A percentile compares a stretch with the other conserved stretches of the same genome.
phyloP scores from a whole-genome alignment of 2,329 filamentous ascomycete species.

The Diaporthe eres region DNA sequence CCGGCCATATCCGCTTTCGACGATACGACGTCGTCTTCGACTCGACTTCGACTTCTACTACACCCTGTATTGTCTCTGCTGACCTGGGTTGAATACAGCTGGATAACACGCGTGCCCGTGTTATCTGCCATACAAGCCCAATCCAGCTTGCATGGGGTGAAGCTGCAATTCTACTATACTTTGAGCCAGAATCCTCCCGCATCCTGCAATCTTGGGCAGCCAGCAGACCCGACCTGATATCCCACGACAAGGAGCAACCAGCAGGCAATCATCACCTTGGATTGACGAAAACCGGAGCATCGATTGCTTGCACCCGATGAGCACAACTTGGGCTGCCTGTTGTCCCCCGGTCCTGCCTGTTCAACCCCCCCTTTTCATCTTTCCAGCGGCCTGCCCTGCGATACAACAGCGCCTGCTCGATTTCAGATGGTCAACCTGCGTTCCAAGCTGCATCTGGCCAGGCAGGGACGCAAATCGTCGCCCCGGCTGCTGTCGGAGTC shows the following conservation, averaged over 20 bases:
- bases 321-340: slow-evolving; percentile 10
- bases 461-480: slow-evolving; percentile 41
- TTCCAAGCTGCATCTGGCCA: slow-evolving; percentile 42
- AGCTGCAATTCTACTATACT: slow-evolving; percentile 26
- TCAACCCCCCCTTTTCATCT: not conserved
- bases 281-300: not conserved
- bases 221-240: slow-evolving; percentile 12
- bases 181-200: slow-evolving; percentile 32
- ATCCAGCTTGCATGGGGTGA: not conserved
- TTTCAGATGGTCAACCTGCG: slow-evolving; percentile 41
- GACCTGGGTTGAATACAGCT: not conserved
- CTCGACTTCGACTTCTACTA: not conserved
- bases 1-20: slow-evolving; percentile 13
- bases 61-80: not conserved
- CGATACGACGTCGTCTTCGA: not conserved
- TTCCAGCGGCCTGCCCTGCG: not conserved
- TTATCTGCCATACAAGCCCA: not conserved
- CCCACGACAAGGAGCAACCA: slow-evolving; percentile 3
- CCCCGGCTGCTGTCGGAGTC: slow-evolving; percentile 26
- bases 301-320: slow-evolving; percentile 9
- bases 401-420: not conserved
- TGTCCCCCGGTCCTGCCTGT: not conserved
- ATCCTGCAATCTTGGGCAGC: slow-evolving; percentile 24
- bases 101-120: not conserved
- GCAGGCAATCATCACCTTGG: not conserved